These are phyloP conservation scores for Penicillium egyptiacum DNA, from an alignment of 495 filamentous ascomycete genomes.

Conservation along the genomic window DNA sequence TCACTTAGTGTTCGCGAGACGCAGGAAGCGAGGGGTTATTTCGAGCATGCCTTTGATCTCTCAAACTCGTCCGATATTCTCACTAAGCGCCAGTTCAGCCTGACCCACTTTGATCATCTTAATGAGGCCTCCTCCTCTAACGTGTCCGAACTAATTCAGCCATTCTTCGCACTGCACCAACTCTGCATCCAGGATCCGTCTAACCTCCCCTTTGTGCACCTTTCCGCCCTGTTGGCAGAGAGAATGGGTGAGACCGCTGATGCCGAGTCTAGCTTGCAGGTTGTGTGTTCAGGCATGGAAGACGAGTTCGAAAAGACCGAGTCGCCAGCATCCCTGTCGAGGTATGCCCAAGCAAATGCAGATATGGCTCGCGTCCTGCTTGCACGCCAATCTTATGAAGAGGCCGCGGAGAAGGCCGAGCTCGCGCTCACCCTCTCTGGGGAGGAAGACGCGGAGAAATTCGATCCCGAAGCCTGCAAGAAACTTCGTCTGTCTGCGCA, in stretches of 20 bases:
- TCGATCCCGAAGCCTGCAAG: slow-evolving; percentile 56
- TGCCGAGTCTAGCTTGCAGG: slow-evolving; percentile 64
- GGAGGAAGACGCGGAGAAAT: slow-evolving; percentile 51
- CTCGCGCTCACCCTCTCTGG: slow-evolving; percentile 69
- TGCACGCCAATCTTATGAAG: slow-evolving; percentile 58
- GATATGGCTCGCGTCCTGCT: slow-evolving; percentile 81
- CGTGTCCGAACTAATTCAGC: slow-evolving; percentile 63
- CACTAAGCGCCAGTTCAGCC: slow-evolving; percentile 71
- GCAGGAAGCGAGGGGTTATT: slow-evolving; percentile 76
- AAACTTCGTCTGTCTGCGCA: slow-evolving; percentile 79
- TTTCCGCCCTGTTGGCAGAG: slow-evolving; percentile 78
- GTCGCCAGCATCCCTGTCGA: slow-evolving; percentile 65
- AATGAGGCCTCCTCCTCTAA: slow-evolving; percentile 53
- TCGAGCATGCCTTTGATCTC: slow-evolving; percentile 96
- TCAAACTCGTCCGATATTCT: slow-evolving; percentile 69
- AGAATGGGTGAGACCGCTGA: slow-evolving; percentile 64
- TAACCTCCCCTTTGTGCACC: slow-evolving; percentile 70
- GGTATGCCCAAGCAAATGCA: slow-evolving; percentile 79
- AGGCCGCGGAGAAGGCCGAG: slow-evolving; percentile 71
- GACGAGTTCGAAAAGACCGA: slow-evolving; percentile 81
- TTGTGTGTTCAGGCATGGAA: slow-evolving; percentile 68
- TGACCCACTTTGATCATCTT: slow-evolving; percentile 77
- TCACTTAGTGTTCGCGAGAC: slow-evolving; percentile 70
- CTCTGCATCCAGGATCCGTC: slow-evolving; percentile 64
- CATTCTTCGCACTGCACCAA: slow-evolving; percentile 86